Percentiles rank a stretch among this genome's conserved stretches.
Evolutionary conservation across 179 eudicot species (phyloP).

Genomic region (Nepenthes alata): DNA sequence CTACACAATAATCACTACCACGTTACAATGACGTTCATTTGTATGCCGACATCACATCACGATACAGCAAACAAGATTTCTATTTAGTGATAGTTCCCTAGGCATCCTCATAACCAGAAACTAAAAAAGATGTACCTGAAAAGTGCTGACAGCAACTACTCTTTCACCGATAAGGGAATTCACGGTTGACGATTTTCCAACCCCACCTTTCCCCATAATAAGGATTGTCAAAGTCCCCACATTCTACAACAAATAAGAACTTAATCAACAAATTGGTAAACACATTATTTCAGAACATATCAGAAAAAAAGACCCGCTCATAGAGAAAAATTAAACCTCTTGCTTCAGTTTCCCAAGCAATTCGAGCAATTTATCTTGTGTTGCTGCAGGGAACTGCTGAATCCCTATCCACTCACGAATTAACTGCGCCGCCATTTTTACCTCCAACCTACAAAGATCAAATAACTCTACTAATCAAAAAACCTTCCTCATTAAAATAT

Average conservation of each 20-base stretch:
- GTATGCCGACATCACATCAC: no score
- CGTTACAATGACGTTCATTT: no score
- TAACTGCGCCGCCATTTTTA: slow-evolving; percentile 3
- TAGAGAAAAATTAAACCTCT: slow-evolving; percentile 29
- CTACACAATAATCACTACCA: no score
- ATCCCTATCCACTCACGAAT: slow-evolving; percentile 57
- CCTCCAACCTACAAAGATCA: not conserved
- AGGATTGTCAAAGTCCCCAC: slow-evolving; percentile 77
- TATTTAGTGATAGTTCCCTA: no score
- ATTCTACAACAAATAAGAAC: slow-evolving; percentile 24
- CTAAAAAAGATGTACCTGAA: slow-evolving; percentile 45
- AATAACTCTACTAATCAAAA: no score
- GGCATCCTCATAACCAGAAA: not conserved
- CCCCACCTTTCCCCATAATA: slow-evolving; percentile 97
- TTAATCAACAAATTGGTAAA: not conserved
- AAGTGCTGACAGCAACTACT: slow-evolving; percentile 81
- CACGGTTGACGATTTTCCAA: slow-evolving; percentile 91
- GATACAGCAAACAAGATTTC: no score
- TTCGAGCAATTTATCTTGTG: slow-evolving; percentile 51
- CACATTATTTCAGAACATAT: not conserved
- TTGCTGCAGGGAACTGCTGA: slow-evolving; percentile 66
- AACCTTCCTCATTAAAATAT: no score
- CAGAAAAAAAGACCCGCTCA: not conserved
- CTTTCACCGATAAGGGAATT: slow-evolving; percentile 89
- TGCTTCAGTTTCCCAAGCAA: slow-evolving; percentile 50